A percentile compares a stretch with the other conserved stretches of the same genome.
Conservation (phyloP, 805 yeast species). For the Candida chilensis region DNA sequence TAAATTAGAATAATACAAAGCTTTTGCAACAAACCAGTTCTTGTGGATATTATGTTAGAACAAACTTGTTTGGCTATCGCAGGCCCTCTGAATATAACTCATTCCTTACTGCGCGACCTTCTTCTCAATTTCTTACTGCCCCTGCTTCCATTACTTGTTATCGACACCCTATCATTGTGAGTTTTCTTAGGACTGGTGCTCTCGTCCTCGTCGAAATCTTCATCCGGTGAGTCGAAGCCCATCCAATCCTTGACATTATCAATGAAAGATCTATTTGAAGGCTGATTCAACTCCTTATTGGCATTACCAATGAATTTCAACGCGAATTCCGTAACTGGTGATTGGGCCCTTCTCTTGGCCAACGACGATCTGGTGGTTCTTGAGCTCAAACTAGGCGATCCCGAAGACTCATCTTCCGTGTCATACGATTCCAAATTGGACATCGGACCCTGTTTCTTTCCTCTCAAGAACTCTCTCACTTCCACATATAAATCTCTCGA, state of each 20-base stretch:
- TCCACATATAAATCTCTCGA: conserved; percentile 82
- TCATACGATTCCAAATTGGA: background rate
- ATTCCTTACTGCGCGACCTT: background rate
- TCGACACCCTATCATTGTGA: background rate
- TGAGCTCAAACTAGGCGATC: conserved; percentile 1
- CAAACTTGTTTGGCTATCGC: background rate
- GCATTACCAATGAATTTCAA: conserved; percentile 52
- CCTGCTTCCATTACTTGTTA: background rate
- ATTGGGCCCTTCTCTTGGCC: conserved; percentile 11
- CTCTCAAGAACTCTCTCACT: conserved; percentile 63
- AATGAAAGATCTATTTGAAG: conserved; percentile 18
- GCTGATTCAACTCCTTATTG: conserved; percentile 22
- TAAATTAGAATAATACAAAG: background rate
- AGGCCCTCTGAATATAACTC: conserved; percentile 1
- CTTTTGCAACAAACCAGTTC: background rate
- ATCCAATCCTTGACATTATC: conserved; percentile 35
- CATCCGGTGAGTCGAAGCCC: conserved; percentile 7
- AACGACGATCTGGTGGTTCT: background rate
- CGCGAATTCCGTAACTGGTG: conserved; percentile 66
- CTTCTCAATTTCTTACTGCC: background rate
- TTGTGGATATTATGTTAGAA: background rate
- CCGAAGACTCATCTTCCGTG: conserved; percentile 1
- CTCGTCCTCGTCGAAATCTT: background rate
- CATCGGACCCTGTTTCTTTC: conserved; percentile 12
- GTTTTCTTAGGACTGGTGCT: background rate